Conservation (phyloP, 768 basidiomycete genomes). For the Pleurotus eryngii region DNA sequence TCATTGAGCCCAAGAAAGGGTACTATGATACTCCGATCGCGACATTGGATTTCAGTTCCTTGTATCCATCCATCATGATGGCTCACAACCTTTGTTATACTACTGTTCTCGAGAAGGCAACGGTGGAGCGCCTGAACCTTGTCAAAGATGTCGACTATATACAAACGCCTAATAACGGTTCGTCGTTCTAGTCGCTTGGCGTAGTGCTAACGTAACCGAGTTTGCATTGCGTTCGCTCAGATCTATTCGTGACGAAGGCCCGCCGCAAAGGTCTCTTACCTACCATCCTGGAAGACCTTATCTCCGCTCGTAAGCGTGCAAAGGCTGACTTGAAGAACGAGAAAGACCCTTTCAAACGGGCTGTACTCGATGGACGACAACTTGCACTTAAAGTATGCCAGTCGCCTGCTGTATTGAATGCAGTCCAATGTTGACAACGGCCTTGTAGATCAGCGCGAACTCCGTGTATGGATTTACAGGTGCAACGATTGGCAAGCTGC, state of each 20-base stretch:
- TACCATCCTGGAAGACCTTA: conserved; percentile 88
- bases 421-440: neutral
- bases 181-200: conserved; percentile 8
- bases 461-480: conserved; percentile 99
- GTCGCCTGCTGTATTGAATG: neutral
- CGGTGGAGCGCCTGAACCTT: conserved; percentile 74
- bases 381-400: conserved; percentile 82
- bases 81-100: conserved; percentile 99
- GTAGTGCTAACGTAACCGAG: neutral
- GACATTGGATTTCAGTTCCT: conserved; percentile 95
- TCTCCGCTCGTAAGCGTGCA: conserved; percentile 89
- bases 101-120: conserved; percentile 79
- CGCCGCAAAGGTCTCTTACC: conserved; percentile 88
- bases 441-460: conserved; percentile 88
- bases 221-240: conserved; percentile 33
- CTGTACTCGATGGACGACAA: conserved; percentile 96
- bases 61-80: conserved; percentile 99
- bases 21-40: conserved; percentile 97
- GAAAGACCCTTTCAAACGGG: conserved; percentile 94
- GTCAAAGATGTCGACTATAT: conserved; percentile 89
- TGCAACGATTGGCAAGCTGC: conserved; percentile 94
- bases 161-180: conserved; percentile 94
- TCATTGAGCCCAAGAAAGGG: conserved; percentile 94
- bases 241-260: conserved; percentile 74
- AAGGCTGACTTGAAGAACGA: conserved; percentile 96